phyloP scores from a whole-genome alignment of 371 early-diverging fungal genomes.

The Syncephalastrum racemosum region DNA sequence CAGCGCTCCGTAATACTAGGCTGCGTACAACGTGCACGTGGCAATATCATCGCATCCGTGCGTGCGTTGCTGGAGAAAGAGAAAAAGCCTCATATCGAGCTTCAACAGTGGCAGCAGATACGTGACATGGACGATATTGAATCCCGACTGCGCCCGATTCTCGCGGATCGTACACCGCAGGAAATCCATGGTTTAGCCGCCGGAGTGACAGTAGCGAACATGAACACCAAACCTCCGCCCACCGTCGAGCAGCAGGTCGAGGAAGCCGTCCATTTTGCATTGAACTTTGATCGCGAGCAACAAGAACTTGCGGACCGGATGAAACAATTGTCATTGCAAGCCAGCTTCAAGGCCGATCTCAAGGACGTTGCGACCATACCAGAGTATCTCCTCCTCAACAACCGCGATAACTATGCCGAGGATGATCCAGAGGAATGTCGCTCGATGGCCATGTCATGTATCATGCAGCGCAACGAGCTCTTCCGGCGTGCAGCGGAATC shows the following conservation, averaged over 20 bases:
- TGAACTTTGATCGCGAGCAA: constrained; percentile 35
- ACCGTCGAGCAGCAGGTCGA: constrained; percentile 29
- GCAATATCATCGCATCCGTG: constrained; percentile 19
- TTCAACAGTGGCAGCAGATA: constrained; percentile 21
- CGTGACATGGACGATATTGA: constrained; percentile 26
- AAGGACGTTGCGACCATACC: constrained; percentile 38
- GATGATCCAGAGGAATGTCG: constrained; percentile 67
- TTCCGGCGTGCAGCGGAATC: constrained; percentile 65
- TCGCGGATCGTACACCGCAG: constrained; percentile 38
- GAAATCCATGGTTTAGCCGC: constrained; percentile 36
- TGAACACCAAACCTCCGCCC: constrained; percentile 8
- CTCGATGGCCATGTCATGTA: constrained; percentile 45
- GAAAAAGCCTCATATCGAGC: constrained; percentile 18
- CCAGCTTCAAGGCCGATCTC: constrained; percentile 5
- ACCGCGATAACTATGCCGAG: constrained; percentile 48
- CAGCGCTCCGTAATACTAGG: constrained; percentile 10
- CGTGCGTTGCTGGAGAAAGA: constrained; percentile 9
- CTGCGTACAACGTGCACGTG: constrained; percentile 17
- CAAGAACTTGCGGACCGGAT: constrained; percentile 30
- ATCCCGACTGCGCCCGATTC: constrained; percentile 36
- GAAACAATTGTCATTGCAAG: constrained; percentile 28
- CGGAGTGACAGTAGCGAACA: constrained; percentile 32
- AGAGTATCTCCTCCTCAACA: constrained; percentile 41
- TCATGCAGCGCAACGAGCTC: constrained; percentile 59
- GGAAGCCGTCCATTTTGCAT: constrained; percentile 47